These are phyloP conservation scores for Ustilago curta DNA, from an alignment of 1,284 basidiomycete species.

Conservation along the genomic window DNA sequence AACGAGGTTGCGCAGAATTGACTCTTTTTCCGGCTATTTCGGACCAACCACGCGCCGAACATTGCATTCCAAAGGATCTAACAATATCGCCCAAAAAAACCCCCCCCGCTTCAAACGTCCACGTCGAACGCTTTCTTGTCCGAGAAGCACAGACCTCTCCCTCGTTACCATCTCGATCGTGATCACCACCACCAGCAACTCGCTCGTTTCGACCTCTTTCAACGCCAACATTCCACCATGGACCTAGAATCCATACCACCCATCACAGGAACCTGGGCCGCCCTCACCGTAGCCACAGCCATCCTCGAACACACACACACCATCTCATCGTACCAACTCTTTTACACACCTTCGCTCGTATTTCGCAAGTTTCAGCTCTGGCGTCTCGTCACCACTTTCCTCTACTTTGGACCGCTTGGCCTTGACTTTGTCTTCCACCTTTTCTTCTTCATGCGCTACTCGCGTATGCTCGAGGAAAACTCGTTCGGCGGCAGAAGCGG, in stretches of 20 bases:
- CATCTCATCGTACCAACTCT: constrained; percentile 61
- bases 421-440: constrained; percentile 92
- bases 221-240: constrained; percentile 35
- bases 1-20: too few species aligned
- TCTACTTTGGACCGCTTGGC: constrained; percentile 92
- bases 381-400: constrained; percentile 89
- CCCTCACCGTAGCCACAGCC: constrained; percentile 46
- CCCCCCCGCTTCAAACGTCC: not conserved
- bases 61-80: not conserved
- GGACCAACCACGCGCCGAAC: not conserved
- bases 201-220: not conserved
- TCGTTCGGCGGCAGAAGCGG: constrained; percentile 86
- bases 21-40: not conserved
- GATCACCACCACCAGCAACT: constrained; percentile 12
- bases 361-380: constrained; percentile 76
- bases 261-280: constrained; percentile 61
- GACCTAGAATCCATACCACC: constrained; percentile 64
- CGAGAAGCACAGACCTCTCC: not conserved
- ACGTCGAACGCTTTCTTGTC: constrained; percentile 10
- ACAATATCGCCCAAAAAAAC: too few species aligned
- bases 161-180: not conserved
- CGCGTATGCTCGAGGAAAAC: constrained; percentile 93
- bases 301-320: constrained; percentile 60
- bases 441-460: constrained; percentile 98
- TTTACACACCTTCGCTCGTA: constrained; percentile 61